Conservation (phyloP, 106 monocot genomes). For the Dendrobium huoshanense region DNA sequence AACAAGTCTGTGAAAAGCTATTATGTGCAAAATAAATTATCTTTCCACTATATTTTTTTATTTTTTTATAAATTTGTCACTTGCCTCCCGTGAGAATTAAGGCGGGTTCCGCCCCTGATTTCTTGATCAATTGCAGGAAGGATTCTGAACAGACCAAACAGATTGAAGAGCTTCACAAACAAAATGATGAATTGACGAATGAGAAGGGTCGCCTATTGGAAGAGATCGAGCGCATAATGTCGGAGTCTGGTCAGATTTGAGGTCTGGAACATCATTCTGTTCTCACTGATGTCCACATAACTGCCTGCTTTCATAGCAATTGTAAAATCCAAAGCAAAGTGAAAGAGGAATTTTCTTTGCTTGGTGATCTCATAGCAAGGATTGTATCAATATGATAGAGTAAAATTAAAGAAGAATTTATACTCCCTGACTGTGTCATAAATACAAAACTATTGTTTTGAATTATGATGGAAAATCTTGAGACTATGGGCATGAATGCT, state of each 20-base stretch:
- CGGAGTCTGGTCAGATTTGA: constrained; percentile 26
- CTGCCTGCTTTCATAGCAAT: background rate
- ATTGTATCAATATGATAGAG: background rate
- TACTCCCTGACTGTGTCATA: too few relatives aligned
- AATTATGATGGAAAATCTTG: too few relatives aligned
- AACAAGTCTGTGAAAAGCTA: too few relatives aligned
- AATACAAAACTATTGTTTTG: too few relatives aligned
- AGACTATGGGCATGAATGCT: too few relatives aligned
- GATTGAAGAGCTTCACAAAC: constrained; percentile 46
- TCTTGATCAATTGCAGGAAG: constrained; percentile 29
- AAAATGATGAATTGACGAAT: constrained; percentile 35
- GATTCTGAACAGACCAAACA: constrained; percentile 58
- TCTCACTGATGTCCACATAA: background rate
- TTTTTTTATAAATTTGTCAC: background rate
- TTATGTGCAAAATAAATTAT: too few relatives aligned
- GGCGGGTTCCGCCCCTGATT: background rate
- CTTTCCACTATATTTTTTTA: background rate
- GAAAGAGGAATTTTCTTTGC: too few relatives aligned
- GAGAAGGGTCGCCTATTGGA: constrained; percentile 41
- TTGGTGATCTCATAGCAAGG: background rate
- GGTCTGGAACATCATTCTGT: background rate
- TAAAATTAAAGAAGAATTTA: too few relatives aligned
- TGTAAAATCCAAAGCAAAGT: too few relatives aligned
- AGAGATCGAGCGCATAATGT: constrained; percentile 49
- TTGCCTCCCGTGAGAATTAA: too few relatives aligned